Conservation (phyloP, 495 filamentous ascomycete species). For the Delitschia confertaspora region DNA sequence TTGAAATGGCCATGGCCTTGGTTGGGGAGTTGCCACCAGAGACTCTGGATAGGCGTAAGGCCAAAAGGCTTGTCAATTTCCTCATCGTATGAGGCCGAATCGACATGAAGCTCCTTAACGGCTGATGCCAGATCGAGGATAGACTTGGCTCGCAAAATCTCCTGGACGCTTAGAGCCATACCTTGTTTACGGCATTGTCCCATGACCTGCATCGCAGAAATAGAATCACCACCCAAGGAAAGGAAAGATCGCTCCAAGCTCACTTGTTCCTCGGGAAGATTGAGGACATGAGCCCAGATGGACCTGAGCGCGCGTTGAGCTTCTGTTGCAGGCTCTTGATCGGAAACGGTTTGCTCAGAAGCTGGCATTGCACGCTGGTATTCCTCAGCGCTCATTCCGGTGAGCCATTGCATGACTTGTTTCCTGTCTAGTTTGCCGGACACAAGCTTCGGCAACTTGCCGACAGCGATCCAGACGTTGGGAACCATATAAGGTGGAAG, state of each 20-base stretch:
- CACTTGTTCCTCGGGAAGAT: constrained; percentile 14
- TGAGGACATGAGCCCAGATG: constrained; percentile 21
- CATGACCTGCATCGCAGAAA: constrained; percentile 26
- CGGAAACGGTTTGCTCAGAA: neutral
- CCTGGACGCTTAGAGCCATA: constrained; percentile 20
- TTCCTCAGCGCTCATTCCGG: constrained; percentile 5
- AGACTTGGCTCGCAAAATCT: constrained; percentile 22
- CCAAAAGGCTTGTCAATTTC: constrained; percentile 17
- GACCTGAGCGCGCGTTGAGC: constrained; percentile 5
- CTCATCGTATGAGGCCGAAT: neutral
- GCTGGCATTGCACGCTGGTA: constrained; percentile 15
- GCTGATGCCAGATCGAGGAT: constrained; percentile 19
- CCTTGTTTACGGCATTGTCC: constrained; percentile 18
- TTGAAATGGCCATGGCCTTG: constrained; percentile 27
- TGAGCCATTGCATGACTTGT: constrained; percentile 15
- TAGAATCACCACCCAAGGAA: constrained; percentile 18
- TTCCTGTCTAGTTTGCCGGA: constrained; percentile 25
- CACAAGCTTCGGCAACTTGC: constrained; percentile 4
- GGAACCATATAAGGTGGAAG: constrained; percentile 20
- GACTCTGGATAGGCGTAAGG: constrained; percentile 26
- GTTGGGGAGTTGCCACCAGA: constrained; percentile 20
- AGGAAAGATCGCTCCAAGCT: constrained; percentile 18
- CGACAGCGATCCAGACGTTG: constrained; percentile 16
- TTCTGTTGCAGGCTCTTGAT: neutral
- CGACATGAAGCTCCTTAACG: neutral